Evolutionary conservation across 2,329 filamentous ascomycete genomes (phyloP).

Genomic region (Didymella pinodella): DNA sequence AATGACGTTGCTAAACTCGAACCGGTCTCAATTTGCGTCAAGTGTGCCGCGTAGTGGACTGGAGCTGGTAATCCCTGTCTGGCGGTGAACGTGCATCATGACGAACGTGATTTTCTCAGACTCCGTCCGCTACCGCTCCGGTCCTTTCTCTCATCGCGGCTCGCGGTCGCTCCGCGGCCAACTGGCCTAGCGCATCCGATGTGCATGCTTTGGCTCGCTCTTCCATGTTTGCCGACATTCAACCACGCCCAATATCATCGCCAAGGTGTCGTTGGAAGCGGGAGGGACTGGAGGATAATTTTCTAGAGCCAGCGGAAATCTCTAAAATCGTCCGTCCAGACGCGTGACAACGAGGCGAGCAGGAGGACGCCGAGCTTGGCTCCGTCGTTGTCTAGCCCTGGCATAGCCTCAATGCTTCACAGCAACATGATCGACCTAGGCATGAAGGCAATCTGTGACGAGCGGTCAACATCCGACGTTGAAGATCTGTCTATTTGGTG

Average conservation of each 20-base stretch:
- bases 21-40: constrained; percentile 20
- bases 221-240: constrained; percentile 26
- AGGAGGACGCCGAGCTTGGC: constrained; percentile 9
- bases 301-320: constrained; percentile 16
- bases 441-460: constrained; percentile 8
- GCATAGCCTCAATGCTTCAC: constrained; percentile 6
- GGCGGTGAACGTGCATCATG: constrained; percentile 21
- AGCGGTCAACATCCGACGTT: constrained; percentile 12
- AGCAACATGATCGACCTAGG: constrained; percentile 14
- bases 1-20: constrained; percentile 28
- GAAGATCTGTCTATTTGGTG: neutral
- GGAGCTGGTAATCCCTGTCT: constrained; percentile 7
- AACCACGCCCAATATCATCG: constrained; percentile 32
- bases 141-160: constrained; percentile 29
- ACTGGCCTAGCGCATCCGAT: constrained; percentile 33
- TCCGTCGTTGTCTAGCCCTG: constrained; percentile 4
- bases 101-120: constrained; percentile 23
- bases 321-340: constrained; percentile 2
- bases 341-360: constrained; percentile 22
- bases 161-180: constrained; percentile 32
- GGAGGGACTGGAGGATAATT: constrained; percentile 10
- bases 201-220: constrained; percentile 23
- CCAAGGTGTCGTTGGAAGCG: constrained; percentile 29
- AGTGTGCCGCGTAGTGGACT: constrained; percentile 27
- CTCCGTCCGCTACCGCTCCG: constrained; percentile 21